Evolutionary conservation across 306 rosid genomes (phyloP), one percentile per base, ranked within the genome.

Genomic region (Glycyrrhiza uralensis): DNA sequence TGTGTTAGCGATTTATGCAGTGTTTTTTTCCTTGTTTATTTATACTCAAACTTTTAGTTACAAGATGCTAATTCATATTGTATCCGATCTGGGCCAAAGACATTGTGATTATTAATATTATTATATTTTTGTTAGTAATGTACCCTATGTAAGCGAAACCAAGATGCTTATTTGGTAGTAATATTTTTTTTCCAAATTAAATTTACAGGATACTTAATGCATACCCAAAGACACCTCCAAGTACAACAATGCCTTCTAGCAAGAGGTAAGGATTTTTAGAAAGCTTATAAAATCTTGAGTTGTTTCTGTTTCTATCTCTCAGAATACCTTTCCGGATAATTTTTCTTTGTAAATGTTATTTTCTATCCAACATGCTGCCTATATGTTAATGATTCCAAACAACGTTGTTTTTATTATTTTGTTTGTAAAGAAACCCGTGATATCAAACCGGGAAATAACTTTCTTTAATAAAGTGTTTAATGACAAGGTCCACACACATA

Each of bases 161-260:
- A 33, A 33, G 50, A 50, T 47, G 46, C 22, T 68, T 80, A 32
- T 71, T 63, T 22, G 72, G 39, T 13, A 6, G 28, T 60, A 13
- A 26, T 65, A 12, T 60, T 20, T 6, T 14, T 29, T 47, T 47
- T 33, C 14, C 29, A 18, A 51, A 46, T 72, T 23, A 33, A 38
- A 54, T 78, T 80, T 84, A 45, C 97, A 93, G 98, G 86, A 90
- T 93, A 67, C 89, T 93, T 49, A 81, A 76, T 75, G 92, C 91
- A 12, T 86, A 84, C 83, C 82, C 96, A 44, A 93, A 87, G 91
- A 80, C 83, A 80, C 88, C 92, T 76, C 74, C 88, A 47, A 83
- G 77, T 81, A 76, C 92, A 18, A 81, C 69, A 83, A 83, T 82
- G 54, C 76, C 97, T 78, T 75, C 88, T 29, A 68, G 44, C 81